Conservation (phyloP, 2,329 filamentous ascomycete genomes). For the Pseudocercospora pini-densiflorae region DNA sequence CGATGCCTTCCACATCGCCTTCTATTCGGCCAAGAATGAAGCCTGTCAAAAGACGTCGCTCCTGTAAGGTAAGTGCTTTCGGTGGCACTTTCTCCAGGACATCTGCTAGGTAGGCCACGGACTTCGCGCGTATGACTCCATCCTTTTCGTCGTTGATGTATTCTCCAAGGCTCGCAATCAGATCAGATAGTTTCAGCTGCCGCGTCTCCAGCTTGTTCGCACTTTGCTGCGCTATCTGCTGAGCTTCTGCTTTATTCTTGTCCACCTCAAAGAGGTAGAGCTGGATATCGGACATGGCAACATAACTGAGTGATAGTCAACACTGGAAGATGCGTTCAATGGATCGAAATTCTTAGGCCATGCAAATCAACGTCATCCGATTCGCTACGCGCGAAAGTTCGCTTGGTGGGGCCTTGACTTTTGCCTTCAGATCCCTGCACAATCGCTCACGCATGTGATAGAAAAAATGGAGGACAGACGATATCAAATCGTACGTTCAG, state of each 20-base stretch:
- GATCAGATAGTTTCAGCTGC: slow-evolving; percentile 63
- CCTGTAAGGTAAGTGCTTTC: slow-evolving; percentile 63
- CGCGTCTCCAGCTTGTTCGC: slow-evolving; percentile 60
- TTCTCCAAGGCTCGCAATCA: slow-evolving; percentile 67
- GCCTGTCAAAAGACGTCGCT: slow-evolving; percentile 63
- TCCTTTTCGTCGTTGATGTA: slow-evolving; percentile 69
- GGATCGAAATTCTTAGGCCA: neutral
- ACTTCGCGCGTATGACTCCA: slow-evolving; percentile 62
- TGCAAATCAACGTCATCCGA: slow-evolving; percentile 2
- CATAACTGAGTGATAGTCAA: slow-evolving; percentile 21
- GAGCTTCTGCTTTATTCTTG: slow-evolving; percentile 53
- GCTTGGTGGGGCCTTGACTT: neutral
- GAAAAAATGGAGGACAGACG: neutral
- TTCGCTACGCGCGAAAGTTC: neutral
- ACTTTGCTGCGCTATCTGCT: slow-evolving; percentile 48
- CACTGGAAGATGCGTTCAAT: neutral
- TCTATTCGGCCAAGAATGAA: slow-evolving; percentile 69
- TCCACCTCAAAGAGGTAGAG: slow-evolving; percentile 57
- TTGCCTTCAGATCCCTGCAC: neutral
- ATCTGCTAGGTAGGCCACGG: slow-evolving; percentile 57
- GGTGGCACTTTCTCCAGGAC: slow-evolving; percentile 56
- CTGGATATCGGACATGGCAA: slow-evolving; percentile 57
- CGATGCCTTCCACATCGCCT: slow-evolving; percentile 58
- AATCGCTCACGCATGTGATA: neutral
- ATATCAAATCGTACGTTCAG: neutral